These are phyloP conservation scores for Arthrobotrys sinensis DNA, from an alignment of 2,329 filamentous ascomycete species.

Conservation along the genomic window DNA sequence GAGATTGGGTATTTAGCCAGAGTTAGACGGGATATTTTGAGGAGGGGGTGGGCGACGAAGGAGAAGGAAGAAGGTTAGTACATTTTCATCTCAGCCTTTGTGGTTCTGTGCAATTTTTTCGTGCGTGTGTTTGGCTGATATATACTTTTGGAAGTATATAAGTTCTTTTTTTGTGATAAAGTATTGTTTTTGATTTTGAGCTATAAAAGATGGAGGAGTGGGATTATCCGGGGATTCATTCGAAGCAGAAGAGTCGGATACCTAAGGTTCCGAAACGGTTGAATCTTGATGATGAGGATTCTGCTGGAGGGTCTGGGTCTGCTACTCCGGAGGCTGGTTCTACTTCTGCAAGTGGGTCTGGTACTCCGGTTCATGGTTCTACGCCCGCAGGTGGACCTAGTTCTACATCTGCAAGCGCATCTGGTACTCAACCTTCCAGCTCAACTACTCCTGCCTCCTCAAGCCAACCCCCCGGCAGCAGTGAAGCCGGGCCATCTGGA, in stretches of 20 bases:
- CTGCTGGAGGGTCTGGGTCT: not conserved
- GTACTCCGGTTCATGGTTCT: too few species aligned
- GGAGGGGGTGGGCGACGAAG: not conserved
- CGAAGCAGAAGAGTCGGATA: not conserved
- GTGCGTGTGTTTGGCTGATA: slow-evolving; percentile 2
- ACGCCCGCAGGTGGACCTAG: too few species aligned
- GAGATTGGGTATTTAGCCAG: not conserved
- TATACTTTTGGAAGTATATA: slow-evolving; percentile 45
- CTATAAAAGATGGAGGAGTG: slow-evolving; percentile 2
- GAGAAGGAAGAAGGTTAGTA: not conserved
- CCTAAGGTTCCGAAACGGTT: not conserved
- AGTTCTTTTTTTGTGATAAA: not conserved
- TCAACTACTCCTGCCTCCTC: not conserved
- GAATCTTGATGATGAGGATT: not conserved
- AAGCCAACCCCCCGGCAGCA: not conserved
- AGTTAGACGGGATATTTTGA: not conserved
- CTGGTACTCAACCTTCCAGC: not conserved
- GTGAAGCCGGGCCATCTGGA: not conserved
- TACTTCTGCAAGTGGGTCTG: too few species aligned
- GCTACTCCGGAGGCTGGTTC: too few species aligned
- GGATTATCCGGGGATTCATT: slow-evolving; percentile 4
- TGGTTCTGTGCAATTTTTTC: not conserved
- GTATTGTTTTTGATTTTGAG: not conserved
- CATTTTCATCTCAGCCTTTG: not conserved
- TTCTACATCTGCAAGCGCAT: not conserved